Evolutionary conservation across 2,329 filamentous ascomycete species (phyloP).

Genomic region (Colletotrichum neosansevieriae): DNA sequence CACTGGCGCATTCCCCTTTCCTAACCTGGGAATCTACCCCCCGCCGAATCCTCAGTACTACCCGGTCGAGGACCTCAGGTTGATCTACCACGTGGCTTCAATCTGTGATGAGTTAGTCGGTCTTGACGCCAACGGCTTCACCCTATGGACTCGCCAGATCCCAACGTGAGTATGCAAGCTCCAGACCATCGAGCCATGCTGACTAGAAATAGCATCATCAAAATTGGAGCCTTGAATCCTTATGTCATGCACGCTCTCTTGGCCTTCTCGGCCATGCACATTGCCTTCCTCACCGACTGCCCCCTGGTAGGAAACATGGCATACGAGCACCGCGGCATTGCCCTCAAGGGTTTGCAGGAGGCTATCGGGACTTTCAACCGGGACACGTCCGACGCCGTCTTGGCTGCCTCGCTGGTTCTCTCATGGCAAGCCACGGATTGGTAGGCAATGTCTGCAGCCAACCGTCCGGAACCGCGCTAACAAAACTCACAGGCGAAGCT

Average conservation of each 20-base stretch:
- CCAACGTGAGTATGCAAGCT: constrained; percentile 76
- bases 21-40: constrained; percentile 81
- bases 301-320: constrained; percentile 88
- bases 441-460: constrained; percentile 67
- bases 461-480: constrained; percentile 51
- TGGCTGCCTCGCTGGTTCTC: constrained; percentile 90
- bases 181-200: constrained; percentile 1
- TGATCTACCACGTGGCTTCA: constrained; percentile 91
- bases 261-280: constrained; percentile 93
- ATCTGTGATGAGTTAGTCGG: constrained; percentile 86
- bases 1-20: constrained; percentile 88
- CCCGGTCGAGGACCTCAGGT: constrained; percentile 81
- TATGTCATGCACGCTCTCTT: constrained; percentile 96
- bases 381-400: constrained; percentile 88
- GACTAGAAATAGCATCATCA: constrained; percentile 72
- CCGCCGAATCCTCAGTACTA: constrained; percentile 79
- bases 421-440: constrained; percentile 98
- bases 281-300: constrained; percentile 90
- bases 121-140: constrained; percentile 84
- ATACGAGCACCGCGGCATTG: constrained; percentile 87
- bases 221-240: constrained; percentile 81
- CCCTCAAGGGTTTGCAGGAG: constrained; percentile 88
- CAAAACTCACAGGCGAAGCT: constrained; percentile 76
- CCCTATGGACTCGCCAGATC: constrained; percentile 92
- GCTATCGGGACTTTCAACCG: constrained; percentile 87